Conservation (phyloP, 176 grass and related monocot genomes). For the Tuctoria greenei region DNA sequence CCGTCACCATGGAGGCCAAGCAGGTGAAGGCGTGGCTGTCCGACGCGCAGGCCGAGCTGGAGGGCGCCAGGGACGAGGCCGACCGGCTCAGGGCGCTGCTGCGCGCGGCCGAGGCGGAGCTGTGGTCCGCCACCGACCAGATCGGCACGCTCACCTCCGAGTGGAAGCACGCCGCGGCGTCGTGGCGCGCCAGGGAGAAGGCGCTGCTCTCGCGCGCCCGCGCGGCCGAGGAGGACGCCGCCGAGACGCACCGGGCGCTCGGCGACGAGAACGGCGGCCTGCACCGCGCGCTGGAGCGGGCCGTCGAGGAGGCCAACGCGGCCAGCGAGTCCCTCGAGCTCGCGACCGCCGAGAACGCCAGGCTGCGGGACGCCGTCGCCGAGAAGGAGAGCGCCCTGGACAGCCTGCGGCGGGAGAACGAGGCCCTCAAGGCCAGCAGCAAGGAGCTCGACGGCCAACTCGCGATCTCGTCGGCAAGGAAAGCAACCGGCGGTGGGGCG, state of each 20-base stretch:
- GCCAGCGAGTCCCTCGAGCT: conserved; percentile 56
- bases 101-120: conserved; percentile 45
- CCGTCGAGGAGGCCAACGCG: conserved; percentile 47
- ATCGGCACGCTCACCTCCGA: conserved; percentile 35
- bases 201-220: conserved; percentile 60
- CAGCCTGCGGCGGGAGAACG: conserved; percentile 51
- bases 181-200: conserved; percentile 75
- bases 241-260: conserved; percentile 46
- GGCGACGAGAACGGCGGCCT: conserved; percentile 60
- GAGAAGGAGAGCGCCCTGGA: conserved; percentile 53
- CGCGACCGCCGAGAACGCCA: conserved; percentile 44
- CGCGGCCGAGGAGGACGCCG: conserved; percentile 54
- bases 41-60: conserved; percentile 52
- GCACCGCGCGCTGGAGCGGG: conserved; percentile 60
- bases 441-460: conserved; percentile 60
- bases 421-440: conserved; percentile 60
- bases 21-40: conserved; percentile 56
- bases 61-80: conserved; percentile 43
- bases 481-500: background rate
- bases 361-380: conserved; percentile 39
- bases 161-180: conserved; percentile 51
- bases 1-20: conserved; percentile 69
- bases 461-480: conserved; percentile 23
- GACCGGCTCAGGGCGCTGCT: conserved; percentile 26
- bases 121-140: conserved; percentile 41